phyloP scores from a whole-genome alignment of 2,329 filamentous ascomycete species.

The Lasiodiplodia citricola region DNA sequence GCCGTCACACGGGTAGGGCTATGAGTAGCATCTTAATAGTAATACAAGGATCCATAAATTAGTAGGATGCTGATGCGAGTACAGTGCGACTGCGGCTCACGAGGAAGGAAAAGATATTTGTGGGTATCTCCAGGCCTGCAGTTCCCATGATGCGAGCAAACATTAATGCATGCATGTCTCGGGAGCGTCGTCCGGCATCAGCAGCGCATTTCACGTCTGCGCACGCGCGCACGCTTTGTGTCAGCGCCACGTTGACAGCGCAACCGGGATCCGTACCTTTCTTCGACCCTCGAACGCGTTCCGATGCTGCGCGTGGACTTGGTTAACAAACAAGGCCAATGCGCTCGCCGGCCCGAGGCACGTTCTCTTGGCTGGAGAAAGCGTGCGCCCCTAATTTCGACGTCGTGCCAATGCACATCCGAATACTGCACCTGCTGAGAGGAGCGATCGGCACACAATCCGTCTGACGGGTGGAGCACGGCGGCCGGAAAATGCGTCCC shows the following conservation, averaged over 20 bases:
- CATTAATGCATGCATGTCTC: conserved; percentile 16
- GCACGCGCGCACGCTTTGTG: not conserved
- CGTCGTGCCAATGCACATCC: conserved; percentile 20
- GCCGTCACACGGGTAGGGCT: not conserved
- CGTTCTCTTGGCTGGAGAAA: not conserved
- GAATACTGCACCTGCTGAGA: not conserved
- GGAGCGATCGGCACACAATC: not conserved
- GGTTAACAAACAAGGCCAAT: conserved; percentile 1
- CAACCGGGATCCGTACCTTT: not conserved
- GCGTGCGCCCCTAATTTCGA: conserved; percentile 14
- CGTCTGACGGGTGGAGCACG: not conserved
- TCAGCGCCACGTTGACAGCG: not conserved
- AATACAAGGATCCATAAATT: not conserved
- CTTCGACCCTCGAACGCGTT: not conserved
- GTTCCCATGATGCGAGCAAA: conserved; percentile 8
- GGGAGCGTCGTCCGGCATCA: not conserved
- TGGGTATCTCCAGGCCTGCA: too few species aligned
- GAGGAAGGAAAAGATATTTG: not conserved
- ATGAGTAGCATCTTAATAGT: not conserved
- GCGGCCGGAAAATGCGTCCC: not conserved
- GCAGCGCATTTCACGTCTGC: not conserved
- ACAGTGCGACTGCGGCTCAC: not conserved
- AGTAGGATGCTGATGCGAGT: not conserved
- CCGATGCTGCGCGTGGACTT: not conserved
- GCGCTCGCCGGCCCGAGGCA: conserved; percentile 11